Base-by-base conservation (phyloP, 2,329 filamentous ascomycete genomes). In the Colletotrichum eleusines region DNA sequence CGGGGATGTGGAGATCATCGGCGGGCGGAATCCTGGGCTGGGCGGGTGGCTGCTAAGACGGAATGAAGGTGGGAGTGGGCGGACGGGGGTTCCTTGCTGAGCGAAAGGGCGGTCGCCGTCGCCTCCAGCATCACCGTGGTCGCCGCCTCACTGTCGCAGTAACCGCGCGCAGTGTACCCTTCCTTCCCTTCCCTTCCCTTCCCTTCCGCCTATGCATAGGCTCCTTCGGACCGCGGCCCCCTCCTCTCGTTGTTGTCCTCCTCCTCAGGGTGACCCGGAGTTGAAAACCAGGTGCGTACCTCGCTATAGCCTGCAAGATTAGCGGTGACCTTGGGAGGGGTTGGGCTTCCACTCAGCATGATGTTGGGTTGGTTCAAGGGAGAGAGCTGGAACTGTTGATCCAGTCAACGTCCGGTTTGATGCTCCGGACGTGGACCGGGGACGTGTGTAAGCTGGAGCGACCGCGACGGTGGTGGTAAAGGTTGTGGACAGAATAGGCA, bases 81-180 rank as follows among this genome's bases (percentile, higher is more conserved):
- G 63, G 68, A 40, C 42, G 67, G 68, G 68, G 50, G 28, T 67
- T 71, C 63, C 68, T 66, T 71, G 67, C 57, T 62, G 50, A 11
- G 63, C 35, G 44, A 71, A 71, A 71, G 63, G 68, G 68, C 68
- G 68, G 68, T 71, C 68, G 63, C 68, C 63, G 57, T 58, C 68
- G 55, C 68, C 63, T 51, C 57, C 57, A 64, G 57, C 63, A 42
- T 65, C 63, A 50, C 57, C 31, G 28, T 57, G 61, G 67, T 50
- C 67, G 67, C 63, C 63, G 67, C 63, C 63, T 66, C 44, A 26
- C 16, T 38, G 23, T 66, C 38, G 54, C 67, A 59, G 55, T 48
- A 31, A 33, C 50, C 28, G 50, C 50, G 50, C 50, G 50, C 28
- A 53, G 51, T 3, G 48, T 23, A 46, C 44, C 44, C 44, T 28